Base-by-base conservation (phyloP, 2,329 filamentous ascomycete genomes). In the Xylariales sp. region DNA sequence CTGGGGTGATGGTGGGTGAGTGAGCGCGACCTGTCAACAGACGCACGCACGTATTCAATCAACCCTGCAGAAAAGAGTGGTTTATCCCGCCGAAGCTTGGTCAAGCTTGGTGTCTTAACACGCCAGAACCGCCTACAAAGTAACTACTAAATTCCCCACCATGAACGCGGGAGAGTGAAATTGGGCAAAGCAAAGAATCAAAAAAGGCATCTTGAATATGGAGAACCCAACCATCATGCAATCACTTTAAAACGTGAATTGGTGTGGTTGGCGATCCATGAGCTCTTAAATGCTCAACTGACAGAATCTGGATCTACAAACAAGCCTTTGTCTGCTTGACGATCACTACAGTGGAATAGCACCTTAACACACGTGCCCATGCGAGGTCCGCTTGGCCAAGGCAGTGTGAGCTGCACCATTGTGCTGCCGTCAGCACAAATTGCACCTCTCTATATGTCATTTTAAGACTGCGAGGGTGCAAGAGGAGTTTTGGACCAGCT, bases 61-160 rank as follows among this genome's bases (percentile, higher is more conserved):
- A 17, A 20, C 10, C 17, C 31, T 18, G 31, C 31, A 33, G 31
- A 19, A 20, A 14, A 14, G 17, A n/a, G n/a, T n/a, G n/a, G n/a
- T n/a, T n/a, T n/a, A n/a, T n/a, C n/a, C n/a, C n/a, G n/a, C n/a
- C n/a, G n/a, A n/a, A 19, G 31, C 31, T 33, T 12, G 19, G 29
- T 17, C 13, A n/a, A 14, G 31, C 31, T 33, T 14, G 15, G 20
- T 24, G 14, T 11, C 21, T 25, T 6, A 21, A 20, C 19, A 12
- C 17, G n/a, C n/a, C 30, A 33, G 30, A 17, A 12, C 37, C 33
- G 23, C 10, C 39, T 23, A 20, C 41, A 45, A 48, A 52, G 49
- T 53, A 53, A 50, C 50, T 53, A 47, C 49, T 53, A 52, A 54
- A n/a, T 51, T 54, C 50, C 51, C 50, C 43, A 46, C 44, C 42